Percentiles rank a stretch among this genome's conserved stretches.
Conservation (phyloP, 805 yeast genomes). For the Maudiozyma barnettii region DNA sequence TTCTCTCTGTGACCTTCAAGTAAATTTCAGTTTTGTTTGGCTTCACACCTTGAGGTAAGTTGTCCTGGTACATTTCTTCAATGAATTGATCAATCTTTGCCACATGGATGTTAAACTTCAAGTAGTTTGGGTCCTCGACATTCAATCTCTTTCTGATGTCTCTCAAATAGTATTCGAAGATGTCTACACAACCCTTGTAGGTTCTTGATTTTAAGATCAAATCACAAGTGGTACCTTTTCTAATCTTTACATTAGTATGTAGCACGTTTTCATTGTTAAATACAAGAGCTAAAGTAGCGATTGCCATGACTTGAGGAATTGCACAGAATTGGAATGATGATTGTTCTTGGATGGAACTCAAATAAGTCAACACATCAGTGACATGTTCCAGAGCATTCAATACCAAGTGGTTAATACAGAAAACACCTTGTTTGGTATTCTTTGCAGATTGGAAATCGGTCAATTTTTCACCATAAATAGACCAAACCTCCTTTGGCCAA, state of each 20-base stretch:
- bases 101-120: slow-evolving; percentile 73
- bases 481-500: slow-evolving; percentile 95
- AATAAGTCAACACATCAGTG: slow-evolving; percentile 63
- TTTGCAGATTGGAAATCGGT: slow-evolving; percentile 48
- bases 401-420: slow-evolving; percentile 75
- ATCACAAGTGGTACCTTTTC: slow-evolving; percentile 78
- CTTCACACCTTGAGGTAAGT: slow-evolving; percentile 47
- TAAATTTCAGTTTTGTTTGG: slow-evolving; percentile 31
- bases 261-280: slow-evolving; percentile 73
- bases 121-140: slow-evolving; percentile 78
- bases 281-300: slow-evolving; percentile 82
- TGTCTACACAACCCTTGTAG: slow-evolving; percentile 61
- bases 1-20: slow-evolving; percentile 36
- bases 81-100: slow-evolving; percentile 85
- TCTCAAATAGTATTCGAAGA: slow-evolving; percentile 67
- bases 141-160: slow-evolving; percentile 69
- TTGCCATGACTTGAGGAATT: slow-evolving; percentile 98
- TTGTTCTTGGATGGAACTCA: slow-evolving; percentile 69
- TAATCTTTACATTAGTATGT: slow-evolving; percentile 67
- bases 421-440: slow-evolving; percentile 44
- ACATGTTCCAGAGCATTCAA: slow-evolving; percentile 71
- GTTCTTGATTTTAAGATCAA: slow-evolving; percentile 68
- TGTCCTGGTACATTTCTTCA: slow-evolving; percentile 61
- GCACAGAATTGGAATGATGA: slow-evolving; percentile 87
- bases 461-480: slow-evolving; percentile 58